These are phyloP conservation scores for Isoetes taiwanensis DNA, from an alignment of 75 land plant species.

Conservation along the genomic window DNA sequence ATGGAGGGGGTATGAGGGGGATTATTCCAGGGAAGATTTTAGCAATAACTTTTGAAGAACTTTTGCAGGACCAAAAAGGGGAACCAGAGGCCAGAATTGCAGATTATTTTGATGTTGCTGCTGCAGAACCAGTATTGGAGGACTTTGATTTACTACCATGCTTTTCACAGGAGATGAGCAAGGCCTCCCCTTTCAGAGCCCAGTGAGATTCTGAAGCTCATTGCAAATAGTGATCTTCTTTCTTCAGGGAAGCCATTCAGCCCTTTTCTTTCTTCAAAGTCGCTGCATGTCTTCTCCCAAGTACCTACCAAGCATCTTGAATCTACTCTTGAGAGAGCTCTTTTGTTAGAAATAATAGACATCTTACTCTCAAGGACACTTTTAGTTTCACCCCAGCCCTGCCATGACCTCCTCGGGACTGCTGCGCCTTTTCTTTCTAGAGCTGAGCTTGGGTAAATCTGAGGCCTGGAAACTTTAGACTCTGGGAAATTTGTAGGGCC, in stretches of 20 bases:
- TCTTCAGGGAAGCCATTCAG: slow-evolving; percentile 26
- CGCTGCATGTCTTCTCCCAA: slow-evolving; percentile 19
- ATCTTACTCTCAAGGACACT: slow-evolving; percentile 53
- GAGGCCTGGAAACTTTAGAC: slow-evolving; percentile 64
- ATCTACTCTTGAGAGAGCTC: slow-evolving; percentile 26
- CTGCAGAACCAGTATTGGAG: slow-evolving; percentile 78
- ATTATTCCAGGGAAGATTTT: slow-evolving; percentile 12
- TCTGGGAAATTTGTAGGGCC: slow-evolving; percentile 78
- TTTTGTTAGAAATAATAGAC: slow-evolving; percentile 39
- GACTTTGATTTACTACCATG: slow-evolving; percentile 59
- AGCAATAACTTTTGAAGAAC: not conserved
- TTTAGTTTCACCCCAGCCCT: slow-evolving; percentile 74
- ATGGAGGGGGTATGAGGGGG: slow-evolving; percentile 17
- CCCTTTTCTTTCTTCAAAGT: slow-evolving; percentile 20
- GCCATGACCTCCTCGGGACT: slow-evolving; percentile 64
- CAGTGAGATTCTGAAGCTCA: slow-evolving; percentile 26
- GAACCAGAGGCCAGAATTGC: slow-evolving; percentile 49
- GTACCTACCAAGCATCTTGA: slow-evolving; percentile 40
- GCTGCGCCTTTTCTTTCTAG: slow-evolving; percentile 81
- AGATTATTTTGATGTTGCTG: slow-evolving; percentile 74
- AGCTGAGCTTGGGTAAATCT: slow-evolving; percentile 51
- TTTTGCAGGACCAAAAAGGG: slow-evolving; percentile 22
- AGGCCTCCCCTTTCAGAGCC: slow-evolving; percentile 46
- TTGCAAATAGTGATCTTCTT: slow-evolving; percentile 16
- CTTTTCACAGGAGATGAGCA: slow-evolving; percentile 36